Percentiles rank a stretch among this genome's conserved stretches.
phyloP scores from a whole-genome alignment of 148 eudicot genomes.

The Cornus suecica region DNA sequence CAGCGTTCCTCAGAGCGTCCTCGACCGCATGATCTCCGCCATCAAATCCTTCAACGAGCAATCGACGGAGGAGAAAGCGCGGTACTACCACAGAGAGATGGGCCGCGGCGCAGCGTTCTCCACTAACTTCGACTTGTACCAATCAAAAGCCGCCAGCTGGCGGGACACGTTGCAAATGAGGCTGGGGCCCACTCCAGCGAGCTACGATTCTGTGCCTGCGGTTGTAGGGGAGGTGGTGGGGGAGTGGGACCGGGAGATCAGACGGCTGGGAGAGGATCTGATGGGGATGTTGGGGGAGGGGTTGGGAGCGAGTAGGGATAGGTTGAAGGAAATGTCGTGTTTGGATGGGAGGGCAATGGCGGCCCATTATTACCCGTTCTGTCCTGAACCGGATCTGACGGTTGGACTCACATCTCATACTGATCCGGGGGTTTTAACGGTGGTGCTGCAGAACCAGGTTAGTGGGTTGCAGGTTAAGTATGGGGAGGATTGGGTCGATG shows the following conservation, averaged over 20 bases:
- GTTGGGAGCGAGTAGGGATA: conserved; percentile 20
- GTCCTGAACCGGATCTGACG: conserved; percentile 41
- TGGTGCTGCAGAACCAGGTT: conserved; percentile 37
- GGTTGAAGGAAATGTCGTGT: conserved; percentile 31
- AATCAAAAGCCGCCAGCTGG: conserved; percentile 73
- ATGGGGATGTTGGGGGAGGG: conserved; percentile 35
- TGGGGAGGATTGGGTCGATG: conserved; percentile 38
- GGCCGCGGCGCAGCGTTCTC: conserved; percentile 32
- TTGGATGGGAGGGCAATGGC: conserved; percentile 30
- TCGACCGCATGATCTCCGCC: conserved; percentile 24
- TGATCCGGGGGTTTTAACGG: conserved; percentile 39
- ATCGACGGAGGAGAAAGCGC: conserved; percentile 30
- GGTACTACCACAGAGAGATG: conserved; percentile 28
- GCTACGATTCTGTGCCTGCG: conserved; percentile 25
- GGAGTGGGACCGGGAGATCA: conserved; percentile 31
- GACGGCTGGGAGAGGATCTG: conserved; percentile 14
- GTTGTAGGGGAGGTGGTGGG: conserved; percentile 23
- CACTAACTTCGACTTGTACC: conserved; percentile 54
- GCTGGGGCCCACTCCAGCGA: conserved; percentile 24
- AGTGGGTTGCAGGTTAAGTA: conserved; percentile 38
- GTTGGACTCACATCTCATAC: conserved; percentile 33
- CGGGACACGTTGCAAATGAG: conserved; percentile 53
- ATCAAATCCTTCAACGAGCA: conserved; percentile 45
- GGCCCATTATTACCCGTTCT: conserved; percentile 37
- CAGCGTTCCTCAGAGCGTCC: conserved; percentile 24